phyloP scores from a whole-genome alignment of 2,329 filamentous ascomycete species.

The Claviceps humidiphila region DNA sequence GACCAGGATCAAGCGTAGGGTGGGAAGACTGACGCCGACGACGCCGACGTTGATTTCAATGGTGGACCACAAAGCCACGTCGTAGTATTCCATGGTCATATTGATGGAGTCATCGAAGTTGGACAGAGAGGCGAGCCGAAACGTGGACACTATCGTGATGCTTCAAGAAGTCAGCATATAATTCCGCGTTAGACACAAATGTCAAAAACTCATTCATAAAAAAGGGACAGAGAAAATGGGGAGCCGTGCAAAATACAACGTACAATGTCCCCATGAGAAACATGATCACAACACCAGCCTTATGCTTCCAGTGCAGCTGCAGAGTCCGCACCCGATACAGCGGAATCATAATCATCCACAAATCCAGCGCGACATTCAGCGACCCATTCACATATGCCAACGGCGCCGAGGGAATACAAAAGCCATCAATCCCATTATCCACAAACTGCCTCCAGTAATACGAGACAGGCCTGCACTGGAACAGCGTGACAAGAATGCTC shows the following conservation, averaged over 20 bases:
- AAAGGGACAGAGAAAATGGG: background rate
- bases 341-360: slow-evolving; percentile 35
- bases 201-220: background rate
- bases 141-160: slow-evolving; percentile 17
- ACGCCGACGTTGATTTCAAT: slow-evolving; percentile 19
- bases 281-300: slow-evolving; percentile 30
- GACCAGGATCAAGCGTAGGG: slow-evolving; percentile 12
- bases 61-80: slow-evolving; percentile 15
- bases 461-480: slow-evolving; percentile 34
- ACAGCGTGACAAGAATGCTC: slow-evolving; percentile 28
- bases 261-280: slow-evolving; percentile 30
- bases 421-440: slow-evolving; percentile 21
- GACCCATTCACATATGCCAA: slow-evolving; percentile 34
- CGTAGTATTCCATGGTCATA: slow-evolving; percentile 14
- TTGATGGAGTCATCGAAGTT: slow-evolving; percentile 13
- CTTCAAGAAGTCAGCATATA: slow-evolving; percentile 2
- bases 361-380: slow-evolving; percentile 34
- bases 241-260: slow-evolving; percentile 4
- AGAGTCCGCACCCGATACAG: slow-evolving; percentile 25
- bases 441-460: slow-evolving; percentile 36
- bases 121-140: slow-evolving; percentile 16
- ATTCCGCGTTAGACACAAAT: background rate
- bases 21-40: slow-evolving; percentile 19
- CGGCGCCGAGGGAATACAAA: slow-evolving; percentile 31
- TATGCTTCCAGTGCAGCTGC: slow-evolving; percentile 29